phyloP scores from a whole-genome alignment of 352 stramenopile species.

The Phytopythium vexans region DNA sequence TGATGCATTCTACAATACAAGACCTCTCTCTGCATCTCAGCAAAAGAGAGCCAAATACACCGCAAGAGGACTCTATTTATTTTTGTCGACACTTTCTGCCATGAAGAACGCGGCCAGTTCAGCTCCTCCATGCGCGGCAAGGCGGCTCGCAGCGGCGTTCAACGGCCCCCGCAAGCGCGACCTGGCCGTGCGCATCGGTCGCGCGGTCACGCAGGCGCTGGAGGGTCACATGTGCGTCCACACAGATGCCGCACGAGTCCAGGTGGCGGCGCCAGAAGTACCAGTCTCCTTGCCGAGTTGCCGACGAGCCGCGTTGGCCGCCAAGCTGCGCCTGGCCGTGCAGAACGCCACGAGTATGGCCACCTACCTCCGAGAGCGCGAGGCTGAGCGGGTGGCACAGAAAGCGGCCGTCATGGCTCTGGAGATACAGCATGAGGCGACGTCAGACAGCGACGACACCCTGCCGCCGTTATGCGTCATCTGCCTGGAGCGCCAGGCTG shows the following conservation, averaged over 20 bases:
- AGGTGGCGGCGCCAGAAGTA: neutral
- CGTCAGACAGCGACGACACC: conserved; percentile 1
- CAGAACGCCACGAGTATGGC: conserved; percentile 25
- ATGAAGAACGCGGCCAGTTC: neutral
- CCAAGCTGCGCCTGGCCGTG: conserved; percentile 22
- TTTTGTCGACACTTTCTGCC: too few relatives aligned
- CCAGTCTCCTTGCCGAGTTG: neutral
- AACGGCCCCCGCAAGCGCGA: neutral
- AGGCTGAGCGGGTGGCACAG: neutral
- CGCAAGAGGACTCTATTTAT: too few relatives aligned
- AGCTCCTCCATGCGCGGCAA: neutral
- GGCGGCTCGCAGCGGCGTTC: neutral
- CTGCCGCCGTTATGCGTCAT: conserved; percentile 26
- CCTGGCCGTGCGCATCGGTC: neutral
- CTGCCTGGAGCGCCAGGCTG: conserved; percentile 16
- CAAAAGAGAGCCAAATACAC: too few relatives aligned
- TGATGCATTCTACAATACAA: too few relatives aligned
- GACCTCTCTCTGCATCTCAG: too few relatives aligned
- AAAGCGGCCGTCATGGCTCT: neutral
- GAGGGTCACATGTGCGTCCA: neutral
- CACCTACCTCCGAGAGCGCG: conserved; percentile 12
- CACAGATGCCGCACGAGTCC: neutral
- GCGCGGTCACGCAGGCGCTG: neutral
- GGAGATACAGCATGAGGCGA: too few relatives aligned
- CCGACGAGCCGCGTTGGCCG: conserved; percentile 12